These are phyloP conservation scores for Eucalyptus brandiana DNA, from an alignment of 345 rosid species.

Conservation along the genomic window DNA sequence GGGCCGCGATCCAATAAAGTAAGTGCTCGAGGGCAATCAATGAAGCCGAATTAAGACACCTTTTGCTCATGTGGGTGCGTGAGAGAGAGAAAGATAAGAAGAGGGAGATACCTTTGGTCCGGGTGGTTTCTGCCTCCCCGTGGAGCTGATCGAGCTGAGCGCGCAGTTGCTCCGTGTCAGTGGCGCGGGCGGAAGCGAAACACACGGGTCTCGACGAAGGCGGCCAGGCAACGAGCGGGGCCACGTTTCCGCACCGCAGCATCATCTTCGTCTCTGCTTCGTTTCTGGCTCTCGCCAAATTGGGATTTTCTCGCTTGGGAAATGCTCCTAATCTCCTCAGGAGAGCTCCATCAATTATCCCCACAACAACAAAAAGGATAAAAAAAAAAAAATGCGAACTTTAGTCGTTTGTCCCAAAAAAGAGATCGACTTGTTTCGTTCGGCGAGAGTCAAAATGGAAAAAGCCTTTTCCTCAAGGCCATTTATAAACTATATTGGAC, in stretches of 20 bases:
- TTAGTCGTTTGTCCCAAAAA: neutral
- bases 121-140: slow-evolving; percentile 56
- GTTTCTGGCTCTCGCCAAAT: neutral
- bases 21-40: neutral
- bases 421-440: neutral
- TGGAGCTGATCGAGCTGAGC: slow-evolving; percentile 65
- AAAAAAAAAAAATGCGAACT: neutral
- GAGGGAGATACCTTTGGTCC: slow-evolving; percentile 46
- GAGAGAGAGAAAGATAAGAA: neutral
- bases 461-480: neutral
- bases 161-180: slow-evolving; percentile 46
- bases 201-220: slow-evolving; percentile 9
- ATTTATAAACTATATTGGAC: neutral
- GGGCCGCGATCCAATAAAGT: neutral
- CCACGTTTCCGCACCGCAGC: slow-evolving; percentile 4
- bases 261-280: slow-evolving; percentile 5
- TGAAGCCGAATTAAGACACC: neutral
- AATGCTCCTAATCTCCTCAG: neutral
- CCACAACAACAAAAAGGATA: neutral
- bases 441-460: neutral
- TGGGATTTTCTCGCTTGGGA: neutral
- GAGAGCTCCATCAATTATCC: neutral
- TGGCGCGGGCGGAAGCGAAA: slow-evolving; percentile 5
- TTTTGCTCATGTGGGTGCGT: neutral
- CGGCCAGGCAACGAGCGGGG: slow-evolving; percentile 6